Conservation (phyloP, 108 stramenopile genomes). For the Skeletonema marinoi region DNA sequence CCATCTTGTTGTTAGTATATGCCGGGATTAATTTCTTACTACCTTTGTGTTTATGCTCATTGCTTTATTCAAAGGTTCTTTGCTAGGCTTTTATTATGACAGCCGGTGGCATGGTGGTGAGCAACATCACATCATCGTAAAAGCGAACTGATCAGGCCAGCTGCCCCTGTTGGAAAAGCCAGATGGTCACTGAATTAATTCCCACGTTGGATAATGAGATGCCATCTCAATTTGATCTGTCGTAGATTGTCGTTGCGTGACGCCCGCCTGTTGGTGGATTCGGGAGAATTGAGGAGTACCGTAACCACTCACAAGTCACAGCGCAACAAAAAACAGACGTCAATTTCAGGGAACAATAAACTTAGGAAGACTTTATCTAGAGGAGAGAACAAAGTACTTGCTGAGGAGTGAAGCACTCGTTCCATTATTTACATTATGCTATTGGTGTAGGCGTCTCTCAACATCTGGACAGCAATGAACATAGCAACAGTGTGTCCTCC, state of each 20-base stretch:
- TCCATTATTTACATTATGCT: background rate
- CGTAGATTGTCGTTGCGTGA: too few species aligned
- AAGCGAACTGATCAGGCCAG: background rate
- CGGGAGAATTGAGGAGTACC: too few species aligned
- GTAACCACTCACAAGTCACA: too few species aligned
- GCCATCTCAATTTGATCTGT: background rate
- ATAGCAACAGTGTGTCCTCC: conserved; percentile 95
- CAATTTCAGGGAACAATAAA: too few species aligned
- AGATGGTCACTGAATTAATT: background rate
- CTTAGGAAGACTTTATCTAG: too few species aligned
- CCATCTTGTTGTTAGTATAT: background rate
- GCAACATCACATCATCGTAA: background rate
- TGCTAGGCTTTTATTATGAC: background rate
- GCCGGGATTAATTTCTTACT: background rate
- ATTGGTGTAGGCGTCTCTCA: conserved; percentile 72
- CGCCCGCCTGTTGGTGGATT: too few species aligned
- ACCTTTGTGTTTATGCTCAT: background rate
- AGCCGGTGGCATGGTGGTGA: background rate
- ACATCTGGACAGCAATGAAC: conserved; percentile 88
- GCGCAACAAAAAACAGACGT: too few species aligned
- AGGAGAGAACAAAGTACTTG: too few species aligned
- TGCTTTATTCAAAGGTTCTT: background rate
- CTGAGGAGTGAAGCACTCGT: background rate
- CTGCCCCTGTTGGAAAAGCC: background rate
- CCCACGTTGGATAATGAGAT: background rate